Conservation (phyloP, 768 basidiomycete species). For the Naganishia vaughanmartiniae region DNA sequence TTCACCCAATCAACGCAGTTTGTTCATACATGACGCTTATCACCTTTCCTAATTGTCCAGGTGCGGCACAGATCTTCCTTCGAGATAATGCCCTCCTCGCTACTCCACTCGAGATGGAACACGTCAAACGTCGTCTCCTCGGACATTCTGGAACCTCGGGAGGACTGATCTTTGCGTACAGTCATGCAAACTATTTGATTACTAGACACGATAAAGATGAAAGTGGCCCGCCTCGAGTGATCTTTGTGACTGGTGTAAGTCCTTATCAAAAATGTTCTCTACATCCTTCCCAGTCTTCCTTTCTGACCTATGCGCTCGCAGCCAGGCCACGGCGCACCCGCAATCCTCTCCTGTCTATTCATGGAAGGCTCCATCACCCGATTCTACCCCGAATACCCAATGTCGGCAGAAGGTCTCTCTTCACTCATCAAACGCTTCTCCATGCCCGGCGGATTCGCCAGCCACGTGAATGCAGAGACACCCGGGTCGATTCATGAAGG, state of each 20-base stretch:
- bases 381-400: slow-evolving; percentile 56
- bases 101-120: slow-evolving; percentile 59
- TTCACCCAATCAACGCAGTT: neutral
- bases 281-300: slow-evolving; percentile 22
- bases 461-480: slow-evolving; percentile 67
- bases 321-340: slow-evolving; percentile 78
- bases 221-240: slow-evolving; percentile 56
- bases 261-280: neutral
- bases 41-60: slow-evolving; percentile 37
- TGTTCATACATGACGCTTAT: neutral
- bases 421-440: slow-evolving; percentile 73
- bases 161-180: slow-evolving; percentile 68
- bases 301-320: neutral
- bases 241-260: slow-evolving; percentile 69
- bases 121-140: slow-evolving; percentile 63
- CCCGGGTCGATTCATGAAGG: slow-evolving; percentile 91
- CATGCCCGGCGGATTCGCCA: slow-evolving; percentile 78
- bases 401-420: slow-evolving; percentile 50
- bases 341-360: slow-evolving; percentile 79
- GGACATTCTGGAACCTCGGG: slow-evolving; percentile 58
- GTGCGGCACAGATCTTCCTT: slow-evolving; percentile 76
- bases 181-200: slow-evolving; percentile 63
- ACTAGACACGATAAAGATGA: slow-evolving; percentile 46
- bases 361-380: slow-evolving; percentile 64
- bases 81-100: slow-evolving; percentile 69